Conservation (phyloP, 192 early-diverging fungal species). For the Ambispora gerdemannii region DNA sequence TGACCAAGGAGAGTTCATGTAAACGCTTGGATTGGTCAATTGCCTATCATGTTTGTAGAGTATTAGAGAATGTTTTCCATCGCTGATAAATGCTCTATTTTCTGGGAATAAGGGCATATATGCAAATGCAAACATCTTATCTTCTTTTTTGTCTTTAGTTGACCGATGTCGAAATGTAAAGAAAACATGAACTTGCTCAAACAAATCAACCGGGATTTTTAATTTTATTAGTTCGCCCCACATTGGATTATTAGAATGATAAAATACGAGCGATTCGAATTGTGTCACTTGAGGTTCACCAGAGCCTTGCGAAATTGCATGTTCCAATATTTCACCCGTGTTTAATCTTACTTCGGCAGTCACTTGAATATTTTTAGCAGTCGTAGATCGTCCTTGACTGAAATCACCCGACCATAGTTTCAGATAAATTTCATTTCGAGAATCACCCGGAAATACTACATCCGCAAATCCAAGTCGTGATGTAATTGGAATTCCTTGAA, state of each 20-base stretch:
- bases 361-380: constrained; percentile 58
- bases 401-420: constrained; percentile 60
- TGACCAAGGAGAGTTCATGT: constrained; percentile 51
- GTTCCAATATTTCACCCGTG: constrained; percentile 52
- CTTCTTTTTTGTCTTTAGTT: constrained; percentile 32
- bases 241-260: constrained; percentile 54
- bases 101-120: constrained; percentile 52
- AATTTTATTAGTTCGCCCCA: constrained; percentile 68
- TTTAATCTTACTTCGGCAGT: constrained; percentile 53
- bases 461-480: constrained; percentile 60
- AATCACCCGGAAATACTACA: constrained; percentile 50
- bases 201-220: constrained; percentile 50
- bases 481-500: constrained; percentile 47
- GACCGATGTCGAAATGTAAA: constrained; percentile 55
- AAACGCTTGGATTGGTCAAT: constrained; percentile 39
- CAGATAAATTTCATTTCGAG: constrained; percentile 60
- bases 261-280: constrained; percentile 61
- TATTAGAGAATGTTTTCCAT: constrained; percentile 54
- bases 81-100: constrained; percentile 53
- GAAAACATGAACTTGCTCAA: constrained; percentile 60
- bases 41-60: constrained; percentile 63
- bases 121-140: constrained; percentile 59
- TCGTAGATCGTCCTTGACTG: constrained; percentile 36
- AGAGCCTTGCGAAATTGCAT: constrained; percentile 50
- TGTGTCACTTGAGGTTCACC: constrained; percentile 31